phyloP scores from a whole-genome alignment of 148 eudicot genomes.

The Drosera capensis region DNA sequence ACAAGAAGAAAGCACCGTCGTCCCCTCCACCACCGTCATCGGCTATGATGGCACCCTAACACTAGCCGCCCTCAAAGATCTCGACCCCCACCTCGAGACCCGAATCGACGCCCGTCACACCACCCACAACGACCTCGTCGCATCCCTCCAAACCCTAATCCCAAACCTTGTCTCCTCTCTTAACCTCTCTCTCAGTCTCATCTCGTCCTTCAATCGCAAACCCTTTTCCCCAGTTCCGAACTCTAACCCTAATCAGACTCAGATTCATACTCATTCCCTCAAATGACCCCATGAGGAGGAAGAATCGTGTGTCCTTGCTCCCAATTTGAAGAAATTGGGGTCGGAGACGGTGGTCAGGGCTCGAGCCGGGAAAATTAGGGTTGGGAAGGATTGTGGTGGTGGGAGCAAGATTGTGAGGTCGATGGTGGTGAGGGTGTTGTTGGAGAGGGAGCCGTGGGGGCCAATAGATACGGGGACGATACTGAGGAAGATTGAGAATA shows the following conservation, averaged over 20 bases:
- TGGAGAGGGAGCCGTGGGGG: no score
- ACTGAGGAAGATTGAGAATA: no score
- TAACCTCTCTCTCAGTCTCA: slow-evolving; percentile 50
- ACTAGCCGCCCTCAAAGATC: slow-evolving; percentile 27
- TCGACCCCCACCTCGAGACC: slow-evolving; percentile 42
- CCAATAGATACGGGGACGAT: no score
- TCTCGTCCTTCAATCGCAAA: slow-evolving; percentile 45
- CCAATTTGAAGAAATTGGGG: slow-evolving; percentile 4
- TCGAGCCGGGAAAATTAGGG: not conserved
- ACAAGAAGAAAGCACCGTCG: slow-evolving; percentile 14
- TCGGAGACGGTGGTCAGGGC: slow-evolving; percentile 5
- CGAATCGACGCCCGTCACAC: slow-evolving; percentile 33
- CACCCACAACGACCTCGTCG: slow-evolving; percentile 40
- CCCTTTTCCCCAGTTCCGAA: slow-evolving; percentile 36
- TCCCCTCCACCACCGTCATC: slow-evolving; percentile 21
- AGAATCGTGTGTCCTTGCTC: slow-evolving; percentile 4
- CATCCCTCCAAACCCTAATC: slow-evolving; percentile 60
- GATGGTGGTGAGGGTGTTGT: no score
- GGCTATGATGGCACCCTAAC: no score
- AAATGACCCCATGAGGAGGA: slow-evolving; percentile 11
- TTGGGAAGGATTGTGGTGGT: no score
- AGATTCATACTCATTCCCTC: slow-evolving; percentile 4
- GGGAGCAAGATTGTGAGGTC: no score
- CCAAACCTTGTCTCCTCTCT: slow-evolving; percentile 74
- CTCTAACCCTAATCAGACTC: slow-evolving; percentile 20